phyloP scores from a whole-genome alignment of 139 green algal genomes.

The Astrephomene gubernaculifera region DNA sequence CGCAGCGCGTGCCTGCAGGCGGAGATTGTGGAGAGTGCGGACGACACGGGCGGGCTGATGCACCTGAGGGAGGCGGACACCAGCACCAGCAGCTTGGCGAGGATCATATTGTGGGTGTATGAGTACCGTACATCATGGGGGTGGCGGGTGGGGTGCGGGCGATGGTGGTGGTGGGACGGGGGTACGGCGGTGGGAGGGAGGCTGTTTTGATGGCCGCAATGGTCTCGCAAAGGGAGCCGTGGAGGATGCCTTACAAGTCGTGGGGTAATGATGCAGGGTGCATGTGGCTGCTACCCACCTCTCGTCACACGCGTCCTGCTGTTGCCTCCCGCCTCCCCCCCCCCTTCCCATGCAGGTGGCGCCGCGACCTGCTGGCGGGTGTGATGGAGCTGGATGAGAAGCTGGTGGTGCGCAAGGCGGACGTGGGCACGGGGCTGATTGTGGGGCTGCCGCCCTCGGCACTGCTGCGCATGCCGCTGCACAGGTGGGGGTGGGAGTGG shows the following conservation, averaged over 20 bases:
- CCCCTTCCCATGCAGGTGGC: slow-evolving; percentile 5
- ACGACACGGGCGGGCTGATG: neutral
- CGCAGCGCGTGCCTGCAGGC: slow-evolving; percentile 14
- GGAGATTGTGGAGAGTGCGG: slow-evolving; percentile 5
- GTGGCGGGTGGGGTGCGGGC: too few species aligned
- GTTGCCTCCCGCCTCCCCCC: neutral
- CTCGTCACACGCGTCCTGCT: too few species aligned
- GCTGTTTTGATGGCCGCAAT: too few species aligned
- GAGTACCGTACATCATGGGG: too few species aligned
- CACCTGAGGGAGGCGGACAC: neutral
- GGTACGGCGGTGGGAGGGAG: too few species aligned
- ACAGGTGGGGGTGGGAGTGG: neutral
- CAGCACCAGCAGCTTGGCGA: neutral
- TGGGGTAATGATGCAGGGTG: too few species aligned
- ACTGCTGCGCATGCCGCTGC: slow-evolving; percentile 31
- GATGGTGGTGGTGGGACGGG: too few species aligned
- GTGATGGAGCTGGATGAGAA: slow-evolving; percentile 38
- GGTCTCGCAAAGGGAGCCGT: too few species aligned
- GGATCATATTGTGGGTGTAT: slow-evolving; percentile 26
- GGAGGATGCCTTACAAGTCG: too few species aligned
- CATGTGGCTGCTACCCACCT: too few species aligned
- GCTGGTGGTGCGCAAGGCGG: slow-evolving; percentile 8
- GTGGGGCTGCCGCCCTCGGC: slow-evolving; percentile 3
- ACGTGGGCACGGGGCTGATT: slow-evolving; percentile 2
- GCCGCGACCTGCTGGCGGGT: slow-evolving; percentile 41